Evolutionary conservation across 257 asterid genomes (phyloP).

Genomic region (Catharanthus roseus): DNA sequence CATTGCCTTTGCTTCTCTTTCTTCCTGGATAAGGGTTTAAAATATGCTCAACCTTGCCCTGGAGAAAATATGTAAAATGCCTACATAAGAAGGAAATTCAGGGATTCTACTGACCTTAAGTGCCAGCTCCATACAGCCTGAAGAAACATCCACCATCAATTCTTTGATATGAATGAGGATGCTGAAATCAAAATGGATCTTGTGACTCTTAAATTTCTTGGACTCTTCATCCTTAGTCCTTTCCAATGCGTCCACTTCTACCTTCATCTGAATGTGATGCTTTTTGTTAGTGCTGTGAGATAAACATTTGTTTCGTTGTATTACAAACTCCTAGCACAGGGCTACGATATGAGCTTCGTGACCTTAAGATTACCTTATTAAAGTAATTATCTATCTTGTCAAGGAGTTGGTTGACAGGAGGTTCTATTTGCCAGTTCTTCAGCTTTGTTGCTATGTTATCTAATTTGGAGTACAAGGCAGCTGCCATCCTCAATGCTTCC

Average conservation of each 20-base stretch:
- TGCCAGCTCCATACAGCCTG: constrained; percentile 78
- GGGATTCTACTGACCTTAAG: constrained; percentile 49
- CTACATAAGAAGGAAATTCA: background rate
- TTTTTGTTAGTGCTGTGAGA: background rate
- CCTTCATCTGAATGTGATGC: constrained; percentile 47
- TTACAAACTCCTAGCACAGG: background rate
- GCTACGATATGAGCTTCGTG: background rate
- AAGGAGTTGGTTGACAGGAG: constrained; percentile 49
- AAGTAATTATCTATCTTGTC: constrained; percentile 75
- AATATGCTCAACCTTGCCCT: background rate
- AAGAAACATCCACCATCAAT: constrained; percentile 71
- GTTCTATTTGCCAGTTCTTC: constrained; percentile 46
- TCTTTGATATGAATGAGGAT: constrained; percentile 70
- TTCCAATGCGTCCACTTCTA: constrained; percentile 63
- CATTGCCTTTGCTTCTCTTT: constrained; percentile 33
- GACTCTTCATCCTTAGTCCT: constrained; percentile 78
- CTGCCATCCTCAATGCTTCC: constrained; percentile 78
- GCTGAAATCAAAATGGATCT: constrained; percentile 69
- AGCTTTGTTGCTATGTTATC: constrained; percentile 44
- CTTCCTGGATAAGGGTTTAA: constrained; percentile 40
- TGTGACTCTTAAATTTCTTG: constrained; percentile 64
- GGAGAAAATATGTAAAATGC: background rate
- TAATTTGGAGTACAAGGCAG: constrained; percentile 56
- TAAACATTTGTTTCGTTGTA: background rate
- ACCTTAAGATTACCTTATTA: constrained; percentile 47